Evolutionary conservation across 2,329 filamentous ascomycete species (phyloP), one percentile per base, ranked within the genome.

Genomic region (Neonectria neomacrospora): DNA sequence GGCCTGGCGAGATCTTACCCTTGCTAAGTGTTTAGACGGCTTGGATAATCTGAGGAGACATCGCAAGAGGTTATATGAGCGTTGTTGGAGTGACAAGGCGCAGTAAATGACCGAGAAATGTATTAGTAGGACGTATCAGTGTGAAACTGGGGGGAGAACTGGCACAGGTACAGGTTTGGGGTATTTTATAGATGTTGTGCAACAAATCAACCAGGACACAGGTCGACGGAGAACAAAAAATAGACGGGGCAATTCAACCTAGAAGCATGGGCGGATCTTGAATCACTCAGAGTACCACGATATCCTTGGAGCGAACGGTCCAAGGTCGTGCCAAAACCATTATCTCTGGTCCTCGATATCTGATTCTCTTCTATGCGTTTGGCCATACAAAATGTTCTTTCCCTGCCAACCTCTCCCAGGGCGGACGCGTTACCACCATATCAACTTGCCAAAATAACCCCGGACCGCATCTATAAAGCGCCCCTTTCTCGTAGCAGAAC

Each of bases 1-100:
- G 67, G 81, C 79, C 1, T 94, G 92, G 91, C 81, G 80, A 62
- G 87, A 92, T 60, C 85, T 84, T 64, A 81, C 83, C 56, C 79
- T 97, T 54, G 81, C 77, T 14, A 82, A 85, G 58, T 79, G 86
- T 54, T 74, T 97, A 61, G 78, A 76, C 54, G 80, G 80, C 61
- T 85, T 88, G 70, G 80, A 82, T 7, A 89, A 88, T 70, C 81
- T 97, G 66, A 86, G 91, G 61, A 80, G 64, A 47, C 82, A 83
- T 63, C 69, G 75, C 53, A 64, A 70, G 44, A 74, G 76, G 55
- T 67, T 85, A 42, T 77, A 77, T 52, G 65, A 73, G 47, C 61
- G 60, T 41, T 77, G 75, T 22, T 79, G 77, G 76, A 70, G 66
- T 14, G 23, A 23, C 10, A 54, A 57, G 39, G 55, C 62, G 20